Evolutionary conservation across 305 asterid species (phyloP), one percentile per base, ranked within the genome.

Genomic region (Fraxinus ornus): DNA sequence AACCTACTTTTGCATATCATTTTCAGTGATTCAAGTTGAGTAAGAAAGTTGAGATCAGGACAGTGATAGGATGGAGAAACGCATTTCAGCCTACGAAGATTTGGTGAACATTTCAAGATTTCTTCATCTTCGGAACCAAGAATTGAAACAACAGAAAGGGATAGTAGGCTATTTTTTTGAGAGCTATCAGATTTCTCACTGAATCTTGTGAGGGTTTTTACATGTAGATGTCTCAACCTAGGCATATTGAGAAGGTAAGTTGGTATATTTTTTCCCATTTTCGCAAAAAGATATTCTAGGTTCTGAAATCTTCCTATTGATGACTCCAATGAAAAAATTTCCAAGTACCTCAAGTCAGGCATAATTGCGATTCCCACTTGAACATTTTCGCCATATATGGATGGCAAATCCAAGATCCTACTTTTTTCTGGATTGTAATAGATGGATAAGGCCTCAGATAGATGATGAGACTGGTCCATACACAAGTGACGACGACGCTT

Each of bases 271-370:
- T 1, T 9, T 78, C 26, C 22, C 19, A 22, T 0, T 9, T 30
- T 4, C 3, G 85, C 57, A 13, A 47, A 0, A 7, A 89, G 79
- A 79, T 78, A 33, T 77, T 84, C 87, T 4, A 87, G 85, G 81
- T 82, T 86, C 62, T 47, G 47, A 32, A 86, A 86, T 49, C 75
- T 79, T 44, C 13, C 41, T 60, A 88, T 79, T 22, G 75, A 71
- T 28, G 78, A 33, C 8, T 78, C 75, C 15, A 87, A 12, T 21
- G 22, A 19, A 33, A 4, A 5, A 17, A 79, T 44, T 19, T 76
- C 81, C 79, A 87, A 79, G 84, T 83, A 85, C 66, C 80, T 83
- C 85, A 90, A 57, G 36, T 79, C 78, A 33, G 41, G 71, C 9
- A 79, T 83, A 39, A 2, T 47, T 78, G 4, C 10, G 12, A 19